phyloP scores from a whole-genome alignment of 306 rosid genomes.

The Acacia crassicarpa region DNA sequence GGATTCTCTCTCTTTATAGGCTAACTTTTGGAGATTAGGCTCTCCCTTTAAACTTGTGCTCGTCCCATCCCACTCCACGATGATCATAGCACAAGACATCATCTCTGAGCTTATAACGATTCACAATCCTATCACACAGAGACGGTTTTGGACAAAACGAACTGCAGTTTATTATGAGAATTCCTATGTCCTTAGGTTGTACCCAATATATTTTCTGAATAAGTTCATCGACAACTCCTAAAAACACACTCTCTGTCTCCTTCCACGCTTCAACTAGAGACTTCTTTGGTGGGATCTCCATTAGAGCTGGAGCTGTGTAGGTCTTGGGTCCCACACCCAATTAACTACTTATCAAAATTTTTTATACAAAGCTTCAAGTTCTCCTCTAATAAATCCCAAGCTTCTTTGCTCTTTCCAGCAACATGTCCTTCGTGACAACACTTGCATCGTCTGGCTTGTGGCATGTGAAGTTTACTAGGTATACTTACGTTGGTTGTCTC shows the following conservation, averaged over 20 bases:
- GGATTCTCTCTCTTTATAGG: too few species aligned
- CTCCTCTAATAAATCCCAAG: background rate
- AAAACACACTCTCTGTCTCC: slow-evolving; percentile 8
- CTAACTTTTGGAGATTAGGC: too few species aligned
- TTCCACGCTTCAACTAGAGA: slow-evolving; percentile 9
- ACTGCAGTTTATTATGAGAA: slow-evolving; percentile 26
- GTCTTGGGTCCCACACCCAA: slow-evolving; percentile 30
- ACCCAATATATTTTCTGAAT: slow-evolving; percentile 25
- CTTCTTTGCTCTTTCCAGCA: background rate
- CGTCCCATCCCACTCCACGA: slow-evolving; percentile 39
- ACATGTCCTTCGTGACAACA: background rate
- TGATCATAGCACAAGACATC: slow-evolving; percentile 17
- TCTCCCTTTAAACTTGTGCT: too few species aligned
- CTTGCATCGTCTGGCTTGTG: slow-evolving; percentile 19
- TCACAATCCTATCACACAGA: slow-evolving; percentile 28
- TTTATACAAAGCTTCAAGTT: slow-evolving; percentile 10
- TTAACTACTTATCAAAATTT: background rate
- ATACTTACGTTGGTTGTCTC: background rate
- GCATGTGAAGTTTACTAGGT: slow-evolving; percentile 34
- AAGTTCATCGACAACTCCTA: slow-evolving; percentile 27
- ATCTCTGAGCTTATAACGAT: slow-evolving; percentile 21
- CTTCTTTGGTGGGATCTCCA: slow-evolving; percentile 9
- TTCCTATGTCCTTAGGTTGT: slow-evolving; percentile 14
- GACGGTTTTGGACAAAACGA: slow-evolving; percentile 27
- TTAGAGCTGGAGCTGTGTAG: background rate